Evolutionary conservation across 495 filamentous ascomycete genomes (phyloP).

Genomic region (Tuber brumale): DNA sequence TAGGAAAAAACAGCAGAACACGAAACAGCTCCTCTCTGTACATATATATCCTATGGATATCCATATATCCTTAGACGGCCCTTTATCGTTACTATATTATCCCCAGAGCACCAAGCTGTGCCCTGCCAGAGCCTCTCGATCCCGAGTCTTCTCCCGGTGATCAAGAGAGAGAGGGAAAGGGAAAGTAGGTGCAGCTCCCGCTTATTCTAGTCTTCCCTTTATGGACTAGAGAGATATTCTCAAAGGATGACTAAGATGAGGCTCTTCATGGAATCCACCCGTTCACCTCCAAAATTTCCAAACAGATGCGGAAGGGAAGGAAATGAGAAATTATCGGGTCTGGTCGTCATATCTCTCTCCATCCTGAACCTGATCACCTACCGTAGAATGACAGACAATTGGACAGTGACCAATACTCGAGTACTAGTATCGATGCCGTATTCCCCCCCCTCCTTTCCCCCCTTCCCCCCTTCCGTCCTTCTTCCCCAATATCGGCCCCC

Average conservation of each 20-base stretch:
- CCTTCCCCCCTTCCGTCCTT: neutral
- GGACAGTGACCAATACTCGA: neutral
- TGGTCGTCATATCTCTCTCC: neutral
- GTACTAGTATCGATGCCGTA: neutral
- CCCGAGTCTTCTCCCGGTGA: neutral
- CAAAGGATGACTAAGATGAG: neutral
- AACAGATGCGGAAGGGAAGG: neutral
- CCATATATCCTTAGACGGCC: neutral
- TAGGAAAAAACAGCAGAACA: neutral
- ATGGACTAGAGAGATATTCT: neutral
- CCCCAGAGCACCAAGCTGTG: neutral
- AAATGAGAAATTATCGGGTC: neutral
- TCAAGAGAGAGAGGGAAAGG: neutral
- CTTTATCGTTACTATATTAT: neutral
- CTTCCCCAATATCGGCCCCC: too few relatives aligned
- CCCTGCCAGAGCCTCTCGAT: neutral
- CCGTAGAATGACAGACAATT: neutral
- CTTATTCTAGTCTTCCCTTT: neutral
- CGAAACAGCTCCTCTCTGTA: neutral
- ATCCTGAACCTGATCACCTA: neutral
- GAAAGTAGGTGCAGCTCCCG: neutral
- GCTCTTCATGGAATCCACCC: neutral
- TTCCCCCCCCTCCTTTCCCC: neutral
- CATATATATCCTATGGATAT: neutral
- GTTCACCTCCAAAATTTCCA: neutral